These are phyloP conservation scores for Rhizophora mangle DNA, from an alignment of 345 rosid genomes.

Conservation along the genomic window DNA sequence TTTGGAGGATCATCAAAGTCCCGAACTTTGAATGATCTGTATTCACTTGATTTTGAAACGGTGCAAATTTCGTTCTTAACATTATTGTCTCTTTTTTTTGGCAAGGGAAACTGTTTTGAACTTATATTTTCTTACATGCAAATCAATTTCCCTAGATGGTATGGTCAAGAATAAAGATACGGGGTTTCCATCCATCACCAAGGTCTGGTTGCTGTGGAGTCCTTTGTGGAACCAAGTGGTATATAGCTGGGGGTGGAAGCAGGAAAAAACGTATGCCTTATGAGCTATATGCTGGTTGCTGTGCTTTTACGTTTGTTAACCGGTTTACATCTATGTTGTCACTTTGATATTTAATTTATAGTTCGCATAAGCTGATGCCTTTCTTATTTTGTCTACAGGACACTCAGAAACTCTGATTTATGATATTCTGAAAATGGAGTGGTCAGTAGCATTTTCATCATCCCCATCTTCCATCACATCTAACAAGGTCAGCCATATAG, in stretches of 20 bases:
- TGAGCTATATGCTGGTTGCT: constrained; percentile 14
- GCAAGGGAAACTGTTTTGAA: not conserved
- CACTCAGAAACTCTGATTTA: constrained; percentile 80
- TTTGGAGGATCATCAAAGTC: constrained; percentile 92
- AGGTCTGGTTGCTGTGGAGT: constrained; percentile 93
- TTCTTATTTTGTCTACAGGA: constrained; percentile 44
- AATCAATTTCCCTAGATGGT: constrained; percentile 54
- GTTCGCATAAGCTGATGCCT: not conserved
- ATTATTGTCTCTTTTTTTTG: constrained; percentile 4
- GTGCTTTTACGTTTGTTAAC: not conserved
- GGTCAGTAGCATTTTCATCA: constrained; percentile 76
- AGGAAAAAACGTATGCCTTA: constrained; percentile 73
- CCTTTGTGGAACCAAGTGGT: constrained; percentile 90
- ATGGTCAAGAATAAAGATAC: constrained; percentile 91
- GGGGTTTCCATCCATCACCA: constrained; percentile 92
- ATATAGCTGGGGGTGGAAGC: constrained; percentile 96
- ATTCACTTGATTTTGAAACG: constrained; percentile 94
- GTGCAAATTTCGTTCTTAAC: constrained; percentile 33
- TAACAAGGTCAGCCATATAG: constrained; percentile 52
- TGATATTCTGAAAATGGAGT: constrained; percentile 69
- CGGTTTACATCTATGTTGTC: not conserved
- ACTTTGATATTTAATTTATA: not conserved
- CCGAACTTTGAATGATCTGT: constrained; percentile 75
- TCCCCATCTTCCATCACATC: constrained; percentile 67
- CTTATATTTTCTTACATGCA: constrained; percentile 3